These are phyloP conservation scores for Dactylorhiza incarnata DNA, from an alignment of 106 monocot species.

Conservation along the genomic window DNA sequence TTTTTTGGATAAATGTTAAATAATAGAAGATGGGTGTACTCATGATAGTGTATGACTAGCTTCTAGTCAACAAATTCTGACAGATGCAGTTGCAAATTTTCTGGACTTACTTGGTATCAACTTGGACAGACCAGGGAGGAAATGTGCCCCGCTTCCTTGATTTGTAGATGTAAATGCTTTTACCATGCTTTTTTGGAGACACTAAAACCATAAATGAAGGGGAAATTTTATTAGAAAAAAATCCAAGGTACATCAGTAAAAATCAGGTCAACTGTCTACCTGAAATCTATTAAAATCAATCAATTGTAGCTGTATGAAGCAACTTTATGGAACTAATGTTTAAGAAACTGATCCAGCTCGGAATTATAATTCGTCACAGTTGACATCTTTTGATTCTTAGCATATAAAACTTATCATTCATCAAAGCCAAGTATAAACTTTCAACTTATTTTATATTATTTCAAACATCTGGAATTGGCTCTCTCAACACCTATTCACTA, in stretches of 20 bases:
- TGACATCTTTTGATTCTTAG: not conserved
- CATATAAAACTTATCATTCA: not conserved
- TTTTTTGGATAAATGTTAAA: not conserved
- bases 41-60: not conserved
- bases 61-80: not conserved
- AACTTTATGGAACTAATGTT: not conserved
- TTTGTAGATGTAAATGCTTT: not conserved
- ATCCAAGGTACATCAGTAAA: not conserved
- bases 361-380: not conserved
- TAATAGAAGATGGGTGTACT: not conserved
- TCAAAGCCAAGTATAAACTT: not conserved
- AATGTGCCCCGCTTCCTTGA: conserved; percentile 3
- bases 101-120: conserved; percentile 1
- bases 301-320: not conserved
- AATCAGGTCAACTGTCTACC: not conserved
- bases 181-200: not conserved
- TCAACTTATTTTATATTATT: not conserved
- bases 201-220: conserved; percentile 7
- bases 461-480: not conserved
- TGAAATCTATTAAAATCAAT: not conserved
- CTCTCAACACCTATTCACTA: not conserved
- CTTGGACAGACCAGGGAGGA: not conserved
- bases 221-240: not conserved
- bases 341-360: not conserved
- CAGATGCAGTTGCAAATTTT: not conserved